phyloP scores from a whole-genome alignment of 345 rosid genomes.

The Citrus cavaleriei region DNA sequence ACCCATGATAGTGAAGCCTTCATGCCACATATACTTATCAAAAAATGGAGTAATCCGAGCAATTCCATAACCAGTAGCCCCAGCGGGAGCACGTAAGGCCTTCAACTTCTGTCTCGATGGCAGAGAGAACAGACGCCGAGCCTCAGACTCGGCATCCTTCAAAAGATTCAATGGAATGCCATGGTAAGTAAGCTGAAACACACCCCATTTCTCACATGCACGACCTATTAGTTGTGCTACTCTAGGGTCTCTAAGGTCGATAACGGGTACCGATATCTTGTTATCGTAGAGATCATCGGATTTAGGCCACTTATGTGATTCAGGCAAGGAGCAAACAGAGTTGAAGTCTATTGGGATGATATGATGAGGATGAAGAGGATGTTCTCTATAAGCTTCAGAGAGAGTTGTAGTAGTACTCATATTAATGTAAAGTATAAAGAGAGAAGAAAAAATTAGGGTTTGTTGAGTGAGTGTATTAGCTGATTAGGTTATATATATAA shows the following conservation, averaged over 20 bases:
- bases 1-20: slow-evolving; percentile 81
- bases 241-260: slow-evolving; percentile 49
- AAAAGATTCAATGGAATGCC: slow-evolving; percentile 43
- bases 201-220: slow-evolving; percentile 79
- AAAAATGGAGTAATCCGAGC: slow-evolving; percentile 75
- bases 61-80: slow-evolving; percentile 65
- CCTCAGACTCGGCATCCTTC: slow-evolving; percentile 45
- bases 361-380: slow-evolving; percentile 48
- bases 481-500: not conserved
- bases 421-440: not conserved
- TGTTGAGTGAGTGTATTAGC: not conserved
- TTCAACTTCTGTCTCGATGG: slow-evolving; percentile 56
- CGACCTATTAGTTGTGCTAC: slow-evolving; percentile 34
- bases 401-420: slow-evolving; percentile 27
- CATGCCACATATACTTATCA: slow-evolving; percentile 79
- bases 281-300: slow-evolving; percentile 26
- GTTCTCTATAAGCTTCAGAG: slow-evolving; percentile 46
- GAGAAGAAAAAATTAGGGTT: not conserved
- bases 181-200: slow-evolving; percentile 64
- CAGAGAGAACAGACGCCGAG: slow-evolving; percentile 55
- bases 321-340: slow-evolving; percentile 43
- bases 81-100: slow-evolving; percentile 47
- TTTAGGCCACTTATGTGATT: slow-evolving; percentile 48
- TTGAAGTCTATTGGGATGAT: slow-evolving; percentile 53
- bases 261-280: slow-evolving; percentile 36